Evolutionary conservation across 306 rosid genomes (phyloP), one percentile per base, ranked within the genome.

Genomic region (Inga oerstediana): DNA sequence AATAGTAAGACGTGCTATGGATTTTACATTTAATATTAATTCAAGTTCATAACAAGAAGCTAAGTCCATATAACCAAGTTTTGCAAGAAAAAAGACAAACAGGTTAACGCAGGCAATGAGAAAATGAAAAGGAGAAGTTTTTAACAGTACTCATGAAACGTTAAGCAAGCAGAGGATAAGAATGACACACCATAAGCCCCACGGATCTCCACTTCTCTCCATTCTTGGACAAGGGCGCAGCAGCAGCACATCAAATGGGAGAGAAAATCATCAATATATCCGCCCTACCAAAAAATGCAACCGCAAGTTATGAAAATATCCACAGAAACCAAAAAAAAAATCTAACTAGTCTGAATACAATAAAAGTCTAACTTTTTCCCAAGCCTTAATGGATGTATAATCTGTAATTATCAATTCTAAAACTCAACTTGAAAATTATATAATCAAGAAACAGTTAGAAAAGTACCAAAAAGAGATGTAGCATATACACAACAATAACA

Each of bases 211-310:
- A 92, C 93, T 91, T 97, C 99, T 82, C 98, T 89, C 98, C 97
- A 94, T 87, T 97, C 99, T 97, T 97, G 99, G 83, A 97, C 97
- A 78, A 97, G 95, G 72, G 99, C 94, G 49, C 99, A 97, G 83
- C 97, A 97, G 89, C 97, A 97, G 75, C 99, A 97, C 97, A 97
- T 91, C 79, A 97, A 80, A 84, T 97, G 99, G 13, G 99, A 94
- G 80, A 94, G 98, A 89, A 97, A 94, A 85, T 97, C 99, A 67
- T 97, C 99, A 82, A 94, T 69, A 52, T 65, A 92, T 37, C 99
- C 98, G 58, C 99, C 99, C 99, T 97, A 87, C 13, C 84, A 83
- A 48, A 75, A 80, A 80, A 68, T 82, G 75, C 56, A 65, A 61
- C 39, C 17, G 72, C 15, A 44, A 79, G 77, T 58, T 80, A 66